Conservation (phyloP, 2,329 filamentous ascomycete genomes). For the Triangularia verruculosa region DNA sequence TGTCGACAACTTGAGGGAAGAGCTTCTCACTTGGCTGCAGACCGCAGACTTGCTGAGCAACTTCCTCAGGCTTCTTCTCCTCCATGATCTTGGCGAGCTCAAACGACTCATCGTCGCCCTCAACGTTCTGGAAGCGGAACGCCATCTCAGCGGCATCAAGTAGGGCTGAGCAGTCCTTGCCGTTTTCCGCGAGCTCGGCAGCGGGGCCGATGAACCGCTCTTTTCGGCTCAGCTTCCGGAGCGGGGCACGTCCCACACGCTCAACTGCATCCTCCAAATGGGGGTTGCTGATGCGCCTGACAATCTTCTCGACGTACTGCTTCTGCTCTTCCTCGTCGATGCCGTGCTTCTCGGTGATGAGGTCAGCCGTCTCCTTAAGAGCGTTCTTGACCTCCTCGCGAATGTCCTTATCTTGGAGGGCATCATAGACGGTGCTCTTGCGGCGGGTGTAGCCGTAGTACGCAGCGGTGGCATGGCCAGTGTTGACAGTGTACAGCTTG, state of each 20-base stretch:
- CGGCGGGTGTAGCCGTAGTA: slow-evolving; percentile 89
- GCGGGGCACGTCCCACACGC: slow-evolving; percentile 89
- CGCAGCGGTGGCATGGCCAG: slow-evolving; percentile 89
- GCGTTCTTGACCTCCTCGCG: slow-evolving; percentile 74
- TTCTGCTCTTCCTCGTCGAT: slow-evolving; percentile 74
- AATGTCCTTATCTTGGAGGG: slow-evolving; percentile 77
- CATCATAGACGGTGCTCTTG: slow-evolving; percentile 86
- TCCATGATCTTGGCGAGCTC: slow-evolving; percentile 86
- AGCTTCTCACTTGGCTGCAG: slow-evolving; percentile 74
- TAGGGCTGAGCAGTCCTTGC: slow-evolving; percentile 68
- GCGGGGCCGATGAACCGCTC: slow-evolving; percentile 95
- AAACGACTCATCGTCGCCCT: slow-evolving; percentile 83
- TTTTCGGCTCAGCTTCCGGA: slow-evolving; percentile 91
- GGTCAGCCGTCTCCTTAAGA: slow-evolving; percentile 77
- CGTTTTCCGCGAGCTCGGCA: slow-evolving; percentile 79
- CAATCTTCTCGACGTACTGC: slow-evolving; percentile 87
- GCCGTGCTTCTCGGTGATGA: slow-evolving; percentile 84
- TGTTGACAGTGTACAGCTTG: slow-evolving; percentile 99
- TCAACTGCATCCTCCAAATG: slow-evolving; percentile 89
- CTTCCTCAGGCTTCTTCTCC: slow-evolving; percentile 66
- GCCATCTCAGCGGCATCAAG: slow-evolving; percentile 86
- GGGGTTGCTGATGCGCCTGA: slow-evolving; percentile 89
- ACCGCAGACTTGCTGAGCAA: slow-evolving; percentile 78
- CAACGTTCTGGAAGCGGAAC: slow-evolving; percentile 91
- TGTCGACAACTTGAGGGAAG: slow-evolving; percentile 68